Percentiles rank a stretch among this genome's conserved stretches.
Evolutionary conservation across 257 asterid species (phyloP).

Genomic region (Solanum arcanum): DNA sequence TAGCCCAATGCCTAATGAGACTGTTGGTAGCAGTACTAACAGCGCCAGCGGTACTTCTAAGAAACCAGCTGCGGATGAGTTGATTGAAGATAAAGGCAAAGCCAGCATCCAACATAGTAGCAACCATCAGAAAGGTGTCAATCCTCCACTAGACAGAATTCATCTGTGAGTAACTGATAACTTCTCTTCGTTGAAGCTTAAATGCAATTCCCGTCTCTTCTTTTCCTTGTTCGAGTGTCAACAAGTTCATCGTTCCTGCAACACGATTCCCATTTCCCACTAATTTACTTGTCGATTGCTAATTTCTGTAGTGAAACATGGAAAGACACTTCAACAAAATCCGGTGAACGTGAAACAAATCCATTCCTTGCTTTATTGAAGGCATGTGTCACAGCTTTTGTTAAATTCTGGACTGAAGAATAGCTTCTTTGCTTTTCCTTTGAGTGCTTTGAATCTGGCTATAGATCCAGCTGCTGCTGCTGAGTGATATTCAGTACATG

Average conservation of each 20-base stretch:
- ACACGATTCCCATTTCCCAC: not conserved
- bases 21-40: not conserved
- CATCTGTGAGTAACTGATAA: constrained; percentile 38
- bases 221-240: not conserved
- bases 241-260: not conserved
- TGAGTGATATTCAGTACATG: not conserved
- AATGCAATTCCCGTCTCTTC: not conserved
- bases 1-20: not conserved
- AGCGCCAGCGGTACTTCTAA: not conserved
- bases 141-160: constrained; percentile 41
- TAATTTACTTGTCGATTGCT: not conserved
- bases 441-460: not conserved
- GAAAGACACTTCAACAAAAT: constrained; percentile 30
- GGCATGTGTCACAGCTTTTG: constrained; percentile 42
- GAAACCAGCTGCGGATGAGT: constrained; percentile 11
- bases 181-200: not conserved
- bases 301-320: constrained; percentile 40
- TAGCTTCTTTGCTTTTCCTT: not conserved
- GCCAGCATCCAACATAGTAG: constrained; percentile 9
- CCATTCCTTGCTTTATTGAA: constrained; percentile 41
- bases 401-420: constrained; percentile 59
- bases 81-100: constrained; percentile 12
- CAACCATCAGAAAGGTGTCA: constrained; percentile 16
- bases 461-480: not conserved
- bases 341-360: constrained; percentile 27